phyloP scores from a whole-genome alignment of 441 rosid species.

The Gossypium trilobum region DNA sequence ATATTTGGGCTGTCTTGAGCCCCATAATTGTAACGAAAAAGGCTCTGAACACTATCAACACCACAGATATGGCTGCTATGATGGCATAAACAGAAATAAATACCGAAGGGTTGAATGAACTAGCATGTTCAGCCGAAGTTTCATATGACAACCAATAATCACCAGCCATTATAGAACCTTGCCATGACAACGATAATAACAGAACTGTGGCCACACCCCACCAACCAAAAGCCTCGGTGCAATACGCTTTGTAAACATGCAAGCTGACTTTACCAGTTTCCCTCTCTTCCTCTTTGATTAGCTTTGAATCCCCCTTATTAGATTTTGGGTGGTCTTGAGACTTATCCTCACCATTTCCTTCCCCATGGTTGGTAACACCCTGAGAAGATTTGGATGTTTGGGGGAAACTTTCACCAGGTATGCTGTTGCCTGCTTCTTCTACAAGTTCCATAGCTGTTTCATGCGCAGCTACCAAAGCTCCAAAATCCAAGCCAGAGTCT shows the following conservation, averaged over 20 bases:
- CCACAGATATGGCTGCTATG: constrained; percentile 50
- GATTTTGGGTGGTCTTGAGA: constrained; percentile 36
- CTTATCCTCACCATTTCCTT: constrained; percentile 44
- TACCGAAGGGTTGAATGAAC: constrained; percentile 40
- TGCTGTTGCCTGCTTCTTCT: constrained; percentile 42
- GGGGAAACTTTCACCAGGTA: constrained; percentile 29
- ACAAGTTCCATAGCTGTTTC: constrained; percentile 83
- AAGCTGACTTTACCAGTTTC: constrained; percentile 69
- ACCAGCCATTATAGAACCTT: constrained; percentile 69
- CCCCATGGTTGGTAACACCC: constrained; percentile 23
- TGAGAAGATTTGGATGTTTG: constrained; percentile 25
- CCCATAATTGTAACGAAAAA: constrained; percentile 54
- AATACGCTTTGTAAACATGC: constrained; percentile 62
- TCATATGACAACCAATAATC: constrained; percentile 94
- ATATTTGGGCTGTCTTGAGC: constrained; percentile 77
- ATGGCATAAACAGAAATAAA: constrained; percentile 58
- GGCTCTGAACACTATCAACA: constrained; percentile 45
- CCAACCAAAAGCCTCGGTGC: constrained; percentile 95
- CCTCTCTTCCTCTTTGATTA: constrained; percentile 79
- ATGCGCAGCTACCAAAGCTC: constrained; percentile 72
- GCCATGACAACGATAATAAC: constrained; percentile 63
- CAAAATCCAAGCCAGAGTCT: constrained; percentile 55
- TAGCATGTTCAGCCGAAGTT: constrained; percentile 49
- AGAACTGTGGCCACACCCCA: constrained; percentile 58
- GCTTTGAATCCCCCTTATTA: constrained; percentile 53